Conservation (phyloP, 1,139 yeast species). For the Trichomonascaceae sp. region DNA sequence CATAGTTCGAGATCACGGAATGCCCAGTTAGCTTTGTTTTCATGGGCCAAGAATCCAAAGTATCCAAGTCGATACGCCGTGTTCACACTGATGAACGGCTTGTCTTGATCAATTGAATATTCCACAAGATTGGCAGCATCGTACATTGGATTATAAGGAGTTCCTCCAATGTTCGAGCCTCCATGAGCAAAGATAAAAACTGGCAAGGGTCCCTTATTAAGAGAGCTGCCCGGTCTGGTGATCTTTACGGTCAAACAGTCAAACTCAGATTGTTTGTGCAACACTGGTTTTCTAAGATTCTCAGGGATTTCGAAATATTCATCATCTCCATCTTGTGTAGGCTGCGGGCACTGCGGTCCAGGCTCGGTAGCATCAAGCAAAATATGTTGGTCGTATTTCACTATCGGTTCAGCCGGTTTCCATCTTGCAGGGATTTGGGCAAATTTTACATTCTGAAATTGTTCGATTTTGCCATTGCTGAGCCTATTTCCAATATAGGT, state of each 20-base stretch:
- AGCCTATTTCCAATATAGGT: conserved; percentile 1
- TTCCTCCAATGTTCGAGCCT: conserved; percentile 11
- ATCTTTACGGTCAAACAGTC: conserved; percentile 11
- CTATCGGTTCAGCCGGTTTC: conserved; percentile 1
- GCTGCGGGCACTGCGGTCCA: conserved; percentile 8
- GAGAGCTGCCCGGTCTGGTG: conserved; percentile 2
- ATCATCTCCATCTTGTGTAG: conserved; percentile 1
- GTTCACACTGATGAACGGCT: conserved; percentile 9
- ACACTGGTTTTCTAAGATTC: neutral
- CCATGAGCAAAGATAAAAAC: conserved; percentile 12
- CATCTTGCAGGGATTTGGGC: conserved; percentile 3
- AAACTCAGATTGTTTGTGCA: conserved; percentile 9
- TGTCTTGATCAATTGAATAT: conserved; percentile 3
- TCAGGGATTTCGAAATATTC: conserved; percentile 2
- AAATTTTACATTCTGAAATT: conserved; percentile 1
- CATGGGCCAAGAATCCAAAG: conserved; percentile 14
- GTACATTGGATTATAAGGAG: conserved; percentile 6
- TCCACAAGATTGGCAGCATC: conserved; percentile 5
- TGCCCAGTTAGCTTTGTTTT: conserved; percentile 4
- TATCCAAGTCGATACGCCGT: conserved; percentile 10
- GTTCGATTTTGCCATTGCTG: neutral
- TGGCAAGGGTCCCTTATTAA: conserved; percentile 2
- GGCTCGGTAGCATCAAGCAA: neutral
- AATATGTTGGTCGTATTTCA: neutral
- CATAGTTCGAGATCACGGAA: conserved; percentile 1